Percentiles rank a stretch among this genome's conserved stretches.
Conservation (phyloP, 2,329 filamentous ascomycete genomes). For the Fusarium sulawesiense region DNA sequence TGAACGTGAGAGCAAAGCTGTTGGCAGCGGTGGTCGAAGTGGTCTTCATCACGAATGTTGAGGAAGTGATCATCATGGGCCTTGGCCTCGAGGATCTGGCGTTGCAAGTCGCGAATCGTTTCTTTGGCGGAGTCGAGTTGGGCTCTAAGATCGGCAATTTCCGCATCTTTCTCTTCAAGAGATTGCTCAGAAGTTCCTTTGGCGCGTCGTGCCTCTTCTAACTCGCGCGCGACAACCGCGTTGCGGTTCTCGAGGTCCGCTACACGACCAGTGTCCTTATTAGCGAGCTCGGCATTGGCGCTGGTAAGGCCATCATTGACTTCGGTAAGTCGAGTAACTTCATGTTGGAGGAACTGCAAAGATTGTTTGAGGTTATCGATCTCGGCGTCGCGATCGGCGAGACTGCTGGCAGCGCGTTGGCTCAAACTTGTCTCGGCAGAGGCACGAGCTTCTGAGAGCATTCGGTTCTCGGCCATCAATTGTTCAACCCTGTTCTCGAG, state of each 20-base stretch:
- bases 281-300: constrained; percentile 80
- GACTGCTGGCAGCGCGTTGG: constrained; percentile 73
- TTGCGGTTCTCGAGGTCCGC: constrained; percentile 75
- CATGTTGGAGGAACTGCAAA: constrained; percentile 82
- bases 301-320: constrained; percentile 83
- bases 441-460: constrained; percentile 77
- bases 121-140: constrained; percentile 80
- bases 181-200: constrained; percentile 72
- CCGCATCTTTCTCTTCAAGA: constrained; percentile 83
- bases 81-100: constrained; percentile 68
- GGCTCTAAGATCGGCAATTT: constrained; percentile 80
- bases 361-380: constrained; percentile 85
- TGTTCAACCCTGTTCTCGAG: constrained; percentile 88
- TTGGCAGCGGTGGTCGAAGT: constrained; percentile 94
- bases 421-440: constrained; percentile 74
- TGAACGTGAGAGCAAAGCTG: constrained; percentile 95
- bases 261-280: constrained; percentile 80
- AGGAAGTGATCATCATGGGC: constrained; percentile 79
- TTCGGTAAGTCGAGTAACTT: constrained; percentile 82
- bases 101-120: constrained; percentile 64
- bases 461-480: constrained; percentile 84
- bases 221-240: constrained; percentile 72
- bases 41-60: constrained; percentile 85
- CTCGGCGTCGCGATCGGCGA: constrained; percentile 87
- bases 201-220: constrained; percentile 74